These are phyloP conservation scores for Neurospora sp. DNA, from an alignment of 495 filamentous ascomycete species.

Conservation along the genomic window DNA sequence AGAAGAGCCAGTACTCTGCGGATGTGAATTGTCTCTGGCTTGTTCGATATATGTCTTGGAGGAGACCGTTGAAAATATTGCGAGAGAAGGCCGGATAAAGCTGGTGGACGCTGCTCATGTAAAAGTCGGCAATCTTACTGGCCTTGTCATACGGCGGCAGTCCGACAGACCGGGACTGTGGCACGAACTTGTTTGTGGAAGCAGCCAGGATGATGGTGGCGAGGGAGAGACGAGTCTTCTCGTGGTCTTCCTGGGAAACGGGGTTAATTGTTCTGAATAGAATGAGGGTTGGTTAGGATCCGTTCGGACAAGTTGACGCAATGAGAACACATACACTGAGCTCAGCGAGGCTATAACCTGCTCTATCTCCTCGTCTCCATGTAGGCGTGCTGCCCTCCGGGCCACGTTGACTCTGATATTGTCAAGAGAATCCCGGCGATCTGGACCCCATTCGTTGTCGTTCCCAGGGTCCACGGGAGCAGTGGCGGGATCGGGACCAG, in stretches of 20 bases:
- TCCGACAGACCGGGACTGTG: constrained; percentile 40
- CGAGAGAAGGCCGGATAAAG: constrained; percentile 75
- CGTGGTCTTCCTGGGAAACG: not conserved
- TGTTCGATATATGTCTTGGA: constrained; percentile 66
- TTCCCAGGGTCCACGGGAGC: constrained; percentile 13
- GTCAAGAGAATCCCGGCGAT: constrained; percentile 48
- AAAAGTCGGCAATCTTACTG: constrained; percentile 62
- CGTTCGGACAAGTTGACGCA: not conserved
- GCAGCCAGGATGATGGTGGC: constrained; percentile 56
- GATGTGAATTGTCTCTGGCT: constrained; percentile 52
- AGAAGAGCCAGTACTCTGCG: constrained; percentile 73
- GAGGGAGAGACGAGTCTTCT: not conserved
- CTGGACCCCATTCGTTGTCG: constrained; percentile 8
- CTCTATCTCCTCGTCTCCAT: not conserved
- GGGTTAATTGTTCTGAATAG: not conserved
- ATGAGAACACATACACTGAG: not conserved
- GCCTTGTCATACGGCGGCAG: constrained; percentile 59
- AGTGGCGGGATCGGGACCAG: constrained; percentile 32
- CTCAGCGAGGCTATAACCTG: not conserved
- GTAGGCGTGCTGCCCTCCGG: constrained; percentile 41
- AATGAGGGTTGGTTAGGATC: not conserved
- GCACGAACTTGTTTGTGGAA: constrained; percentile 54
- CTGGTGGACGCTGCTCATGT: constrained; percentile 68
- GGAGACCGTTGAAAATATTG: constrained; percentile 58
- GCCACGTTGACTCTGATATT: constrained; percentile 49